Percentiles rank a stretch among this genome's conserved stretches.
phyloP scores from a whole-genome alignment of 2,329 filamentous ascomycete species.

The Exserohilum turcica region DNA sequence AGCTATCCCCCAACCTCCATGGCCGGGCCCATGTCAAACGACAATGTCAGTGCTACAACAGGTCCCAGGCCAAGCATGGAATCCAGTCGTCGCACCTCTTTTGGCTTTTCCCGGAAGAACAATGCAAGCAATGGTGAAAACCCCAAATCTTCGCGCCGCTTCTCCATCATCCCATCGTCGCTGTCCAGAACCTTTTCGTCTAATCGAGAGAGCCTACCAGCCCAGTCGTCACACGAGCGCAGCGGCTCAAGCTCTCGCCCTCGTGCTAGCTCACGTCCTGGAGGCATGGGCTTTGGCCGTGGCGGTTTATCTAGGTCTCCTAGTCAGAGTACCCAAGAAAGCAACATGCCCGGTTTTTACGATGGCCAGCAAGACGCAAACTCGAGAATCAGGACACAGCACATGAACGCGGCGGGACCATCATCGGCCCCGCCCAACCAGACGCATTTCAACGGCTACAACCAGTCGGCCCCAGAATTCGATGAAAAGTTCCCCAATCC shows the following conservation, averaged over 20 bases:
- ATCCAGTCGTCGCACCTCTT: conserved; percentile 55
- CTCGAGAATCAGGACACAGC: conserved; percentile 29
- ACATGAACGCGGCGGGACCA: conserved; percentile 28
- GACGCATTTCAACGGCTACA: conserved; percentile 43
- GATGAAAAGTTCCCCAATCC: conserved; percentile 47
- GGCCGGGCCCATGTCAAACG: conserved; percentile 70
- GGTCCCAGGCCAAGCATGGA: conserved; percentile 54
- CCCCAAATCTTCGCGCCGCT: conserved; percentile 52
- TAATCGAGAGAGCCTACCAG: conserved; percentile 43
- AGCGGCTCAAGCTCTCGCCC: conserved; percentile 39
- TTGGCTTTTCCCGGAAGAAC: conserved; percentile 56
- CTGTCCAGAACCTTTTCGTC: conserved; percentile 54
- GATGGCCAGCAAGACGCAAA: conserved; percentile 47
- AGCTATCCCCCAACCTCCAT: conserved; percentile 92
- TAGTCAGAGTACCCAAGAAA: conserved; percentile 53
- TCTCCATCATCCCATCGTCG: conserved; percentile 57
- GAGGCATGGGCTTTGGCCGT: conserved; percentile 52
- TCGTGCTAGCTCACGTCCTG: conserved; percentile 41
- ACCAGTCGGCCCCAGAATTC: conserved; percentile 29
- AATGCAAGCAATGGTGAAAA: conserved; percentile 44
- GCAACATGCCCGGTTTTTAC: conserved; percentile 51
- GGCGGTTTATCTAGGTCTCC: conserved; percentile 49
- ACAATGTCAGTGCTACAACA: conserved; percentile 48
- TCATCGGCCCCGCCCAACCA: conserved; percentile 45
- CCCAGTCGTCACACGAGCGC: conserved; percentile 41